Evolutionary conservation across 129 eudicot genomes (phyloP).

Genomic region (Ambrosia trifida): DNA sequence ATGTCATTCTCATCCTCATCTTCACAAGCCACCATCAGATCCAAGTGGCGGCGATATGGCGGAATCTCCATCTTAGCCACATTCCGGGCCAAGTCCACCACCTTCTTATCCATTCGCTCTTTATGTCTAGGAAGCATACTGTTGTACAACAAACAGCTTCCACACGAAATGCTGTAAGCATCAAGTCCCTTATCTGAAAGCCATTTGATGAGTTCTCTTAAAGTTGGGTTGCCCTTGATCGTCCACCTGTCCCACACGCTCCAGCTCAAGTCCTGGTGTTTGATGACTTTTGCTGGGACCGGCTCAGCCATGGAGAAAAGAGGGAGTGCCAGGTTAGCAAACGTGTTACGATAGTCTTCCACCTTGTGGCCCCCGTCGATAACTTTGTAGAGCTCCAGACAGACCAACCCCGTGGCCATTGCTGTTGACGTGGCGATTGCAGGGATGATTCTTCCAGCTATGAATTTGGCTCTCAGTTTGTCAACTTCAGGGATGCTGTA

Average conservation of each 20-base stretch:
- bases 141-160: constrained; percentile 76
- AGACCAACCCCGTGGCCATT: constrained; percentile 85
- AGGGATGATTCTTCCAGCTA: constrained; percentile 90
- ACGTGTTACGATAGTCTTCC: constrained; percentile 89
- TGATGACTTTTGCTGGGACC: constrained; percentile 65
- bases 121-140: constrained; percentile 89
- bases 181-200: constrained; percentile 69
- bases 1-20: constrained; percentile 85
- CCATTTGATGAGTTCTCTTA: constrained; percentile 69
- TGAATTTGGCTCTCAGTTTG: constrained; percentile 83
- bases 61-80: constrained; percentile 89
- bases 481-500: constrained; percentile 86
- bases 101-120: constrained; percentile 75
- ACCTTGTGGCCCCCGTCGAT: constrained; percentile 74
- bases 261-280: constrained; percentile 80
- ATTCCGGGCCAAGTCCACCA: constrained; percentile 79
- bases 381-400: constrained; percentile 91
- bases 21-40: constrained; percentile 86
- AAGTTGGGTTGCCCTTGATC: constrained; percentile 63
- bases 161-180: constrained; percentile 83
- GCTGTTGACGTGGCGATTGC: constrained; percentile 93
- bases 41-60: constrained; percentile 70
- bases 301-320: constrained; percentile 90
- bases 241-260: constrained; percentile 93
- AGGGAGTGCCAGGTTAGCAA: constrained; percentile 85